Base-by-base conservation (phyloP, 306 rosid genomes). In the Malus fusca region DNA sequence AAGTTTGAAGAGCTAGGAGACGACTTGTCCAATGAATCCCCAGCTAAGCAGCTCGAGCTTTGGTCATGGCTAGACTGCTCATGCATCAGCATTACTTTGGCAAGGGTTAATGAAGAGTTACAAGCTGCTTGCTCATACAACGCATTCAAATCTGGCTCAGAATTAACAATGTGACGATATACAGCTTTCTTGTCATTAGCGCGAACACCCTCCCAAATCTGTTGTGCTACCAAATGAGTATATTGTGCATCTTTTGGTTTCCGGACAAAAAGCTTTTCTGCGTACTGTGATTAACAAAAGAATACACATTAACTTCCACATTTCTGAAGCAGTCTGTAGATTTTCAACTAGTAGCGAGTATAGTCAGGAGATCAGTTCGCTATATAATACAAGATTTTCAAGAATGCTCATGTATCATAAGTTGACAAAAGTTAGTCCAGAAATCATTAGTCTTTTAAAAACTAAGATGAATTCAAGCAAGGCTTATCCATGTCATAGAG, bases 151-250 rank as follows among this genome's bases (percentile, higher is more conserved):
- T 96, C 99, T 72, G 90, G 81, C 46, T 92, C 97, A 11, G 93
- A 90, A 81, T 88, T 85, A 68, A 96, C 96, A 67, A 96, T 92
- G 90, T 83, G 92, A 55, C 92, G 93, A 81, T 96, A 96, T 69
- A 96, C 93, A 33, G 94, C 92, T 77, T 96, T 96, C 83, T 92
- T 96, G 89, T 96, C 98, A n/a, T 92, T 96, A 18, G 92, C 80
- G 59, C 88, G 90, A 73, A 92, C 97, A 62, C 90, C 93, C 77
- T 92, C 99, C 98, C 96, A 92, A 61, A 96, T 88, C 79, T 90
- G 98, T 73, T 84, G 99, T 35, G 96, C 92, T 78, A 92, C 88
- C 71, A 89, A 59, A 70, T 87, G 84, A 59, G 80, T 87, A 82
- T 86, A 88, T 64, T 95, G 97, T 70, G 77, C 85, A 76, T 96